Percentiles rank a stretch among this genome's conserved stretches.
Evolutionary conservation across 352 stramenopile species (phyloP).

Genomic region (Stephanocyclus meneghinianus): DNA sequence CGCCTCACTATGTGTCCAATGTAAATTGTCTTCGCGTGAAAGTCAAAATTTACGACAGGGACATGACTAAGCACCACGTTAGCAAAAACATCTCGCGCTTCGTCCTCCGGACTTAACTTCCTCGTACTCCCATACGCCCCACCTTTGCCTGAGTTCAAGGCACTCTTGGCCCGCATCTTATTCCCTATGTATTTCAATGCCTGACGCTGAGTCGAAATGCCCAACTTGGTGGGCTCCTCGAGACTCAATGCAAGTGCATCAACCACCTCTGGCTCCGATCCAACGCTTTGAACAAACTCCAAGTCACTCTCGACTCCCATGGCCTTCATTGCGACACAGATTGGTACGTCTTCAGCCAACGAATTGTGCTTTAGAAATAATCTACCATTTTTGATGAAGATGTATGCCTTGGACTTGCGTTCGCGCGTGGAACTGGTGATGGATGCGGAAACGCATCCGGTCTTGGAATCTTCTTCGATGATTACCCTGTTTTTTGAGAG

Average conservation of each 20-base stretch:
- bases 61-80: slow-evolving; percentile 99
- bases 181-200: slow-evolving; percentile 95
- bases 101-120: slow-evolving; percentile 86
- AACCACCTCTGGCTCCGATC: slow-evolving; percentile 90
- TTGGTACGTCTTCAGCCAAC: slow-evolving; percentile 93
- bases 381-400: slow-evolving; percentile 92
- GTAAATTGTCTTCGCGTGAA: slow-evolving; percentile 96
- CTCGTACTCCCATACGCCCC: slow-evolving; percentile 46
- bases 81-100: slow-evolving; percentile 95
- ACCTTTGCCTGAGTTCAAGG: slow-evolving; percentile 34
- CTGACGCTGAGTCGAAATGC: slow-evolving; percentile 92
- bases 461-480: slow-evolving; percentile 92
- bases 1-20: slow-evolving; percentile 95
- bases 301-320: slow-evolving; percentile 98
- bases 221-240: slow-evolving; percentile 92
- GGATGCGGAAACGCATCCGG: slow-evolving; percentile 62
- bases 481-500: slow-evolving; percentile 99
- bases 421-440: slow-evolving; percentile 99
- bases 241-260: slow-evolving; percentile 93
- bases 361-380: slow-evolving; percentile 99
- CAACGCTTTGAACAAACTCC: slow-evolving; percentile 95
- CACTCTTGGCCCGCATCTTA: slow-evolving; percentile 87
- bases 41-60: slow-evolving; percentile 96
- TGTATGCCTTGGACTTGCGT: slow-evolving; percentile 94
- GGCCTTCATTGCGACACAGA: slow-evolving; percentile 94